Conservation (phyloP, 2,329 filamentous ascomycete species). For the Zasmidium angulare region DNA sequence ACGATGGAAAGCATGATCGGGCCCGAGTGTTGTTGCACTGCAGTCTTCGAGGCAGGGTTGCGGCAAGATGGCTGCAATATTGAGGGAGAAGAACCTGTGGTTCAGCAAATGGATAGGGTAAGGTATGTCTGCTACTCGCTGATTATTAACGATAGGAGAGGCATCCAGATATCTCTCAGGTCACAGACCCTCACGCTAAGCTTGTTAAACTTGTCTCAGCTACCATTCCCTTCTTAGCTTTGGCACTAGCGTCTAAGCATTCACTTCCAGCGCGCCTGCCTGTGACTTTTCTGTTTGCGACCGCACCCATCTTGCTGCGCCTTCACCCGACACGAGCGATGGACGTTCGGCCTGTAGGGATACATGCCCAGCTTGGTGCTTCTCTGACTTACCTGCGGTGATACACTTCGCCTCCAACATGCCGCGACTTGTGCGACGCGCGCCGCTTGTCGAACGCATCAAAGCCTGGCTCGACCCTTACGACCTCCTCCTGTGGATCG, state of each 20-base stretch:
- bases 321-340: neutral
- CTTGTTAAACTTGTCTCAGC: too few relatives aligned
- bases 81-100: too few relatives aligned
- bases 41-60: too few relatives aligned
- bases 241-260: neutral
- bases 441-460: conserved; percentile 77
- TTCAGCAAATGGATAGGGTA: too few relatives aligned
- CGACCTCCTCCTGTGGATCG: conserved; percentile 87
- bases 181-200: too few relatives aligned
- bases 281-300: neutral
- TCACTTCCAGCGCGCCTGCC: neutral
- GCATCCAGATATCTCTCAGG: too few relatives aligned
- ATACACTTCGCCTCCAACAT: conserved; percentile 42
- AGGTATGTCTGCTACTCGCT: too few relatives aligned
- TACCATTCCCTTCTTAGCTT: too few relatives aligned
- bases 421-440: conserved; percentile 79
- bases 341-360: neutral
- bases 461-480: conserved; percentile 78
- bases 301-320: neutral
- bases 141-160: too few relatives aligned
- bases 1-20: too few relatives aligned
- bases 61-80: too few relatives aligned
- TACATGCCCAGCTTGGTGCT: neutral
- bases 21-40: too few relatives aligned
- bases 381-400: neutral